Evolutionary conservation across 495 filamentous ascomycete species (phyloP), one percentile per base, ranked within the genome.

Genomic region (Xanthoparmelia taractica): DNA sequence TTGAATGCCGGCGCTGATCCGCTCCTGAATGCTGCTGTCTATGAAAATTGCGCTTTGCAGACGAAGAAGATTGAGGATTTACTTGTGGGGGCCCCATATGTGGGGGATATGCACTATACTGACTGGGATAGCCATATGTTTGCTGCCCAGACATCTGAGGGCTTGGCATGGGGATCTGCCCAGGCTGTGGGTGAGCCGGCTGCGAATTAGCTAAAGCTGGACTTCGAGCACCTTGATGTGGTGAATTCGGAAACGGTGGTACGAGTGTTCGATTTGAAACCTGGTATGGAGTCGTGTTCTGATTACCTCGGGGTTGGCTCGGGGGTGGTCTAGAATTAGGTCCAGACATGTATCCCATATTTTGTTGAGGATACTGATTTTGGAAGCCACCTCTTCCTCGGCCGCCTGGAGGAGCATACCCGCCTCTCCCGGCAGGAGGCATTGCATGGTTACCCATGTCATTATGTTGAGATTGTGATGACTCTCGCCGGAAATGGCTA

Each of bases 401-500:
- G 60, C 88, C 83, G 64, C 80, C 80, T 77, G 85, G 75, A 67
- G 75, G 71, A 59, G 75, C 72, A 69, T 77, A 82, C 34, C 82
- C 80, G 67, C 82, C 82, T 61, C 83, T 84, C 57, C 77, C 79
- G 34, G 78, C 71, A 63, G 71, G 66, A 60, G 80, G 60, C 80
- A 73, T 82, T 70, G 72, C 83, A 66, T 78, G 76, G 72, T 84
- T 85, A 72, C 82, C 81, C 77, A 87, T 84, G 59, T 95, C 90
- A 73, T 85, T 86, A 70, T 91, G 88, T 55, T 84, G 80, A 17
- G 88, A 91, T 72, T 90, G 87, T 7, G 89, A 87, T 23, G 91
- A 96, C 69, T 92, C 87, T 67, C 89, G 85, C 57, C 92, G 86
- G 59, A 88, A 78, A 71, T 96, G 92, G 68, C 80, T 83, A 40